Evolutionary conservation across 805 yeast genomes (phyloP).

Genomic region (Barnettozyma californica): DNA sequence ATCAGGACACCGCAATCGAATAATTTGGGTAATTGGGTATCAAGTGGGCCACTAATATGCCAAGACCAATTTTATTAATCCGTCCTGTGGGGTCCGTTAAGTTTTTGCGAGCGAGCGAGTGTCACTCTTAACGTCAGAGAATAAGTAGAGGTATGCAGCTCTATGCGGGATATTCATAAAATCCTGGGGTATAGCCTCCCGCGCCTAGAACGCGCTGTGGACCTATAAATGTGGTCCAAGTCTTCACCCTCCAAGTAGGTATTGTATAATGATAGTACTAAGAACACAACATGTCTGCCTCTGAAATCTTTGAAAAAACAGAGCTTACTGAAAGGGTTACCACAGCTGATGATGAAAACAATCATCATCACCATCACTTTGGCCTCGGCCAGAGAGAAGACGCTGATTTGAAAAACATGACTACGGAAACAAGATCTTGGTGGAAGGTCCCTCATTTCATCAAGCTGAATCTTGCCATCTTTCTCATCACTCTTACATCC

Average conservation of each 20-base stretch:
- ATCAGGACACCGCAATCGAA: no score
- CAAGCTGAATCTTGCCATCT: slow-evolving; percentile 31
- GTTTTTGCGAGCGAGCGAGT: background rate
- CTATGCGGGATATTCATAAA: background rate
- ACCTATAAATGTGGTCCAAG: background rate
- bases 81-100: background rate
- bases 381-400: background rate
- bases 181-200: background rate
- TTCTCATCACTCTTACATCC: slow-evolving; percentile 40
- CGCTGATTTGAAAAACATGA: background rate
- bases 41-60: no score
- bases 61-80: background rate
- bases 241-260: background rate
- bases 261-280: background rate
- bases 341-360: background rate
- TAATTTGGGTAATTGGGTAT: no score
- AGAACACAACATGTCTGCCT: background rate
- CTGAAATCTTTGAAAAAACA: background rate
- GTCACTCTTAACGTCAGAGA: no score
- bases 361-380: background rate
- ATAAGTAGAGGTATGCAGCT: background rate
- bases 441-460: slow-evolving; percentile 33
- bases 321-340: background rate
- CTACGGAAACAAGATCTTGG: slow-evolving; percentile 24
- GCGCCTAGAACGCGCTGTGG: background rate